Percentiles rank a stretch among this genome's conserved stretches.
These are phyloP conservation scores for Flaveria bidentis DNA, from an alignment of 129 eudicot species.

Conservation along the genomic window DNA sequence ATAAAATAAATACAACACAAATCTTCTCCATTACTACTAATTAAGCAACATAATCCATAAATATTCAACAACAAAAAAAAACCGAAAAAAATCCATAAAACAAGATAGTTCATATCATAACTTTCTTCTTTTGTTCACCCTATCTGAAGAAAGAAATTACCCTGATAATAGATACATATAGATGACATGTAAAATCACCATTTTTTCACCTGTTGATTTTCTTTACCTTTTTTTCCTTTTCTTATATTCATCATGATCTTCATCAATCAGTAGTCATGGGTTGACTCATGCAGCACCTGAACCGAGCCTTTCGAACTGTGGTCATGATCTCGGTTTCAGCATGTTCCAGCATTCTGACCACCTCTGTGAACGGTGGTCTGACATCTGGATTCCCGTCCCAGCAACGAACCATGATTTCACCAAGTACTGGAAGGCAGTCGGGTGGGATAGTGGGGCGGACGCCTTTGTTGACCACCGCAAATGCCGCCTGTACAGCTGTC, in stretches of 20 bases:
- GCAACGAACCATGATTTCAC: conserved; percentile 93
- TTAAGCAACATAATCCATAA: conserved; percentile 60
- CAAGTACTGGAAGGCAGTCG: conserved; percentile 84
- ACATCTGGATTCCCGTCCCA: conserved; percentile 92
- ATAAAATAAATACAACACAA: conserved; percentile 63
- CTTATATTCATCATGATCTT: conserved; percentile 33
- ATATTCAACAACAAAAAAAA: conserved; percentile 32
- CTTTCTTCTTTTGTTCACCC: conserved; percentile 47
- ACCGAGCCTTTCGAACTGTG: conserved; percentile 90
- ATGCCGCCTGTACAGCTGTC: conserved; percentile 99
- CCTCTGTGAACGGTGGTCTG: conserved; percentile 81
- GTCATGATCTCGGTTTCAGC: conserved; percentile 92
- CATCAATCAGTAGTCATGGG: conserved; percentile 92
- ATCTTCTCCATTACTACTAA: conserved; percentile 69
- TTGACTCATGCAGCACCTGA: conserved; percentile 96
- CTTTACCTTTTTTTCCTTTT: conserved; percentile 43
- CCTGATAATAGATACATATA: conserved; percentile 90
- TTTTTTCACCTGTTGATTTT: conserved; percentile 34
- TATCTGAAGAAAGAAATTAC: conserved; percentile 76
- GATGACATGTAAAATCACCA: conserved; percentile 54
- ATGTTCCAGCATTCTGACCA: conserved; percentile 87
- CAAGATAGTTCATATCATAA: conserved; percentile 57
- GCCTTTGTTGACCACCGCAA: conserved; percentile 96
- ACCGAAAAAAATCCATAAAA: conserved; percentile 37
- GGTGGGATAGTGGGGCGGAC: conserved; percentile 84